phyloP scores from a whole-genome alignment of 371 early-diverging fungal species.

The Nematocida major region DNA sequence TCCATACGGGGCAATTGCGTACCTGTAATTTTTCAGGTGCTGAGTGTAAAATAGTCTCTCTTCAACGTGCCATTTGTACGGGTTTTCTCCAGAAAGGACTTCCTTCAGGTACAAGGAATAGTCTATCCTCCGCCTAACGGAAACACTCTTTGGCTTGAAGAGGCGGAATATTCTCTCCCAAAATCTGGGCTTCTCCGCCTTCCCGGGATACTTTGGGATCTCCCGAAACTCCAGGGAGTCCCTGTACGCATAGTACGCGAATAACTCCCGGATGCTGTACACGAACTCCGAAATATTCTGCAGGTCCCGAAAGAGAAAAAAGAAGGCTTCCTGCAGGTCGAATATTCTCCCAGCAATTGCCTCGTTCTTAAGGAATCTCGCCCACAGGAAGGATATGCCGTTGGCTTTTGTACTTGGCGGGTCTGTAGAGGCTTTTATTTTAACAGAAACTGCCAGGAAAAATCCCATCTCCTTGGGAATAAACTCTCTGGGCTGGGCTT shows the following conservation, averaged over 20 bases:
- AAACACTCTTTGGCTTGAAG: not conserved
- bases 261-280: conserved; percentile 32
- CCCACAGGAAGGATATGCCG: not conserved
- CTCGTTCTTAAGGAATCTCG: conserved; percentile 15
- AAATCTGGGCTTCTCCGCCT: not conserved
- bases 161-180: not conserved
- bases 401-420: not conserved
- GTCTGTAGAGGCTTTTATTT: not conserved
- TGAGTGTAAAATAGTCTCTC: conserved; percentile 8
- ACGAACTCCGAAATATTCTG: conserved; percentile 42
- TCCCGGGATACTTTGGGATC: not conserved
- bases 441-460: conserved; percentile 17
- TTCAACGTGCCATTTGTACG: conserved; percentile 29
- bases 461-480: conserved; percentile 31
- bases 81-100: not conserved
- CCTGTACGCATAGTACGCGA: conserved; percentile 17
- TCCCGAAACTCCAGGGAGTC: conserved; percentile 16
- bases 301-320: conserved; percentile 42
- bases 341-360: conserved; percentile 31
- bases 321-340: conserved; percentile 23
- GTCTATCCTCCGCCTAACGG: not conserved
- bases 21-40: conserved; percentile 31
- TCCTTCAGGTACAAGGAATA: conserved; percentile 8
- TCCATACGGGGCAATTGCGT: conserved; percentile 43
- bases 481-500: not conserved